Base-by-base conservation (phyloP, 495 filamentous ascomycete species). In the Talaromyces proteolyticus region DNA sequence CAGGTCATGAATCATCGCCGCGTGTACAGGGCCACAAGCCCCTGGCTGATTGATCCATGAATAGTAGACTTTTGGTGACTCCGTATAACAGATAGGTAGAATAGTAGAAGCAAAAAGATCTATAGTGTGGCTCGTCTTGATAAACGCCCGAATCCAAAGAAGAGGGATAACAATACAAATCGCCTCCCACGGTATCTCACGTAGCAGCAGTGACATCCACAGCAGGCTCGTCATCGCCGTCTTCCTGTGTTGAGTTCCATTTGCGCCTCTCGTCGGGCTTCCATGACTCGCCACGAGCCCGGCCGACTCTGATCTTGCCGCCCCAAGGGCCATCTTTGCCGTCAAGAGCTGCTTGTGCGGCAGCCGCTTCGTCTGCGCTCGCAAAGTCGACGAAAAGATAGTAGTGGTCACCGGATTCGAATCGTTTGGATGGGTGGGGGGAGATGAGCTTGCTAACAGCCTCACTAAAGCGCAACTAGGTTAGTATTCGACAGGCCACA, bases 331-430 rank as follows among this genome's bases (percentile, higher is more conserved):
- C 69, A 26, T 63, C 53, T 39, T 56, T 50, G 16, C 66, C 69
- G 39, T 71, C 70, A 50, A 75, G 49, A 0, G 61, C 61, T 14
- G 65, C 56, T 63, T 71, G 67, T 29, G 67, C 66, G 29, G 77
- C 75, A 49, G 78, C 61, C 6, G 79, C 79, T 48, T 86, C 79
- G 46, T 82, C 72, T 1, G 66, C 55, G 46, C 66, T 78, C 40
- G 62, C 58, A 44, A 87, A 75, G 58, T 87, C 84, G 17, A 87
- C 79, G 56, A 86, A 87, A 53, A 80, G 76, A 65, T 83, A 85
- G 64, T 87, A 78, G 57, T 84, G 76, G 53, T 81, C 74, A 50
- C 79, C 80, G 0, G 74, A 65, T 36, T 73, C 69, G 22, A 72
- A 65, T 29, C 68, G 63, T 46, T 75, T 74, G 14, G 76, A 72